Base-by-base conservation (phyloP, 192 early-diverging fungal genomes). In the Chytriomyces hyalinus region DNA sequence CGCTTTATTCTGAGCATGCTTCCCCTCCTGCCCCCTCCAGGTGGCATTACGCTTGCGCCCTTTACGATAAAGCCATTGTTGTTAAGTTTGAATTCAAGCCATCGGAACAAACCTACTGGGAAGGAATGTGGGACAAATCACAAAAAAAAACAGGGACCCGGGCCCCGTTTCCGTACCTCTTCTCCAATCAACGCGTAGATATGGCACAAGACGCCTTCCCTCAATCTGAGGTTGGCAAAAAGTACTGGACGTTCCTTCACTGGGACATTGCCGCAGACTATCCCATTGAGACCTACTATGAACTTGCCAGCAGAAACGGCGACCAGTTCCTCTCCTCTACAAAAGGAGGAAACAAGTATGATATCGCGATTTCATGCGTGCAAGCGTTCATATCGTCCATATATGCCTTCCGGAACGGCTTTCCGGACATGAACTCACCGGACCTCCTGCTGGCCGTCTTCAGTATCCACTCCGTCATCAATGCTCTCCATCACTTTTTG, bases 11-110 rank as follows among this genome's bases (percentile, higher is more conserved):
- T 13, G 20, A 57, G 20, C 15, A 20, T 57, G 53, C 53, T 13
- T 4, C 20, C 0, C 13, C 20, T 57, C 2, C 20, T 57, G 4
- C 13, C 13, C 20, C 53, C 53, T 20, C 13, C 13, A 57, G 53
- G 53, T 57, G 53, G 53, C 53, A 57, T 57, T 57, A n/a, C 53
- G 53, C 53, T n/a, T 57, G 53, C 53, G 53, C 53, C 13, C 53
- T 57, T 13, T 13, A 13, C 20, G 53, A 57, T n/a, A 57, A 57
- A 57, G 20, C 15, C 53, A 57, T 57, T 20, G 53, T 20, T 20
- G 53, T 13, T 3, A 13, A 20, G 15, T n/a, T 57, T 57, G 1
- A 57, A 57, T 13, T 57, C 4, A 2, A 36, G 1, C 36, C 36
- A 36, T 36, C 36, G 36, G 3, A 36, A 2, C 53, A 13, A 57